Evolutionary conservation across 2,329 filamentous ascomycete species (phyloP).

Genomic region (Trichoderma pleuroti): DNA sequence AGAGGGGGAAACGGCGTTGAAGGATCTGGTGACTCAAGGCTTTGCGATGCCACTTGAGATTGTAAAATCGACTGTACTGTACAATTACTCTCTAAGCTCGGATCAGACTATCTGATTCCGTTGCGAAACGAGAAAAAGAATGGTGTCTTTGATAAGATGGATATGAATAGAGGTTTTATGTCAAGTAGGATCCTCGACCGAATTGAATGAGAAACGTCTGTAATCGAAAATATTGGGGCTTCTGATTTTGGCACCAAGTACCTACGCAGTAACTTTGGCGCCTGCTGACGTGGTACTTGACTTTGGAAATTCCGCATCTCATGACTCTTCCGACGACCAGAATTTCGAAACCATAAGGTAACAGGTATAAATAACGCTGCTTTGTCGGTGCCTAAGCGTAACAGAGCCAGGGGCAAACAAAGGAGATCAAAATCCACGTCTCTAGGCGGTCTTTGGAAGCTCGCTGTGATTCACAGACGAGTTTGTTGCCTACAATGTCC

Average conservation of each 20-base stretch:
- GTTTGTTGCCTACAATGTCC: not conserved
- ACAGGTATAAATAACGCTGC: not conserved
- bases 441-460: not conserved
- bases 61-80: conserved; percentile 9
- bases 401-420: not conserved
- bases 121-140: not conserved
- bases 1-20: not conserved
- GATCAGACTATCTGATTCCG: not conserved
- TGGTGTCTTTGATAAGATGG: not conserved
- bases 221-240: not conserved
- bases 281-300: not conserved
- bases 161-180: not conserved
- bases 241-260: too few species aligned
- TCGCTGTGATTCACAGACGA: not conserved
- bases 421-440: not conserved
- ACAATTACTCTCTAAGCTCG: not conserved
- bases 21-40: not conserved
- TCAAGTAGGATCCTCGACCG: not conserved
- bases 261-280: not conserved
- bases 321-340: not conserved
- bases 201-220: not conserved
- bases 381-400: not conserved
- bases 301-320: not conserved
- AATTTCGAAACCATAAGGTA: not conserved
- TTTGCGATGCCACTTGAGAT: not conserved